Evolutionary conservation across 148 eudicot species (phyloP).

Genomic region (Rhododendron henanense): DNA sequence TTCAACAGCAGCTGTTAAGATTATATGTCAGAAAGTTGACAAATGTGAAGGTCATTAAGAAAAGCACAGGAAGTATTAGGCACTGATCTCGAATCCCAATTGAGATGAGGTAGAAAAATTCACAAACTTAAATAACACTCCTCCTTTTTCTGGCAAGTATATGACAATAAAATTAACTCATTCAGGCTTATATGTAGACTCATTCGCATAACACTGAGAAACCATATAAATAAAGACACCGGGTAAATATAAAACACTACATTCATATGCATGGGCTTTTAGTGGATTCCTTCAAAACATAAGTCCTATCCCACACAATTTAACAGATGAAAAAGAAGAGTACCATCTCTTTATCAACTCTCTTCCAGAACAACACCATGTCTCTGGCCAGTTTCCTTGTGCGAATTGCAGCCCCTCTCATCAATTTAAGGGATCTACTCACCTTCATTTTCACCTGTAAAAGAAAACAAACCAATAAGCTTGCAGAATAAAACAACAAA

Average conservation of each 20-base stretch:
- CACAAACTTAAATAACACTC: neutral
- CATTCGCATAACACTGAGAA: neutral
- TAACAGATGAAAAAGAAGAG: conserved; percentile 8
- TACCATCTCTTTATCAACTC: conserved; percentile 98
- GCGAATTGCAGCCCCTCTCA: conserved; percentile 77
- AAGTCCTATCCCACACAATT: neutral
- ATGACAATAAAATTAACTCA: neutral
- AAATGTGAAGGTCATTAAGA: neutral
- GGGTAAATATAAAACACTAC: neutral
- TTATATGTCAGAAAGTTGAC: neutral
- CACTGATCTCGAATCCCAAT: neutral
- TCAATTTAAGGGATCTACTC: conserved; percentile 72
- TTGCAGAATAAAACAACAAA: neutral
- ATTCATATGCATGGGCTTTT: neutral
- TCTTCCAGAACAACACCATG: conserved; percentile 94
- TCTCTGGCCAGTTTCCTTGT: conserved; percentile 94
- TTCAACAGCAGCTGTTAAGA: neutral
- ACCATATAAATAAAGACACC: neutral
- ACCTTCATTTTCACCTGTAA: conserved; percentile 90
- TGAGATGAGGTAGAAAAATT: neutral
- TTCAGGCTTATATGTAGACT: neutral
- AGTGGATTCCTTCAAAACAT: neutral
- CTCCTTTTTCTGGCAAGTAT: neutral
- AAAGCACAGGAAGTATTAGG: neutral
- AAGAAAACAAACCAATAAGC: conserved; percentile 12